phyloP scores from a whole-genome alignment of 768 basidiomycete species.

The Collybia sordida region DNA sequence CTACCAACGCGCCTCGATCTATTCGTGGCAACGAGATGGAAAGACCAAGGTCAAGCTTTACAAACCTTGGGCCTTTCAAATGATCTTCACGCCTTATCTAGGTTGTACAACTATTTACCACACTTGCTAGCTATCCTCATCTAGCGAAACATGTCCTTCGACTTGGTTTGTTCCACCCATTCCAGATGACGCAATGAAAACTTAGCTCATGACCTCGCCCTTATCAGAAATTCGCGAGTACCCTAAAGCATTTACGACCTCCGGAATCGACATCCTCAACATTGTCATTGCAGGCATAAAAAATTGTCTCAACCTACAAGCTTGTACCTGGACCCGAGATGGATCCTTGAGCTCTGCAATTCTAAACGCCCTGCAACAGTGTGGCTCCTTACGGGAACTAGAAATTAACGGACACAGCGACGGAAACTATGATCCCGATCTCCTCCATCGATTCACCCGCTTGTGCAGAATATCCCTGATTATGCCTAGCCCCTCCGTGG shows the following conservation, averaged over 20 bases:
- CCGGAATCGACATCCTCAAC: constrained; percentile 32
- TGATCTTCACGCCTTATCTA: constrained; percentile 22
- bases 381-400: constrained; percentile 47
- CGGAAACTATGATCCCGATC: constrained; percentile 51
- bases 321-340: constrained; percentile 81
- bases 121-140: constrained; percentile 50
- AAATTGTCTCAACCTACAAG: constrained; percentile 60
- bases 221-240: constrained; percentile 69
- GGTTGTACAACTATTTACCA: constrained; percentile 63
- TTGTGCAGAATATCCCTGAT: constrained; percentile 64
- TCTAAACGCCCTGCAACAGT: constrained; percentile 48
- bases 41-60: constrained; percentile 51
- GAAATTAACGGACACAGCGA: constrained; percentile 72
- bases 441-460: constrained; percentile 49
- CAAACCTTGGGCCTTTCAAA: neutral
- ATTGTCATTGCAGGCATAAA: constrained; percentile 48
- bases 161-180: constrained; percentile 46
- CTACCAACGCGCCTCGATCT: constrained; percentile 61
- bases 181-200: neutral
- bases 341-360: constrained; percentile 65
- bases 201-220: neutral
- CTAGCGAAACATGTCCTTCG: constrained; percentile 58
- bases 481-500: constrained; percentile 65
- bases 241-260: constrained; percentile 47
- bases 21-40: constrained; percentile 68